Percentiles rank a stretch among this genome's conserved stretches.
phyloP scores from a whole-genome alignment of 345 rosid genomes.

The Corchorus capsularis region DNA sequence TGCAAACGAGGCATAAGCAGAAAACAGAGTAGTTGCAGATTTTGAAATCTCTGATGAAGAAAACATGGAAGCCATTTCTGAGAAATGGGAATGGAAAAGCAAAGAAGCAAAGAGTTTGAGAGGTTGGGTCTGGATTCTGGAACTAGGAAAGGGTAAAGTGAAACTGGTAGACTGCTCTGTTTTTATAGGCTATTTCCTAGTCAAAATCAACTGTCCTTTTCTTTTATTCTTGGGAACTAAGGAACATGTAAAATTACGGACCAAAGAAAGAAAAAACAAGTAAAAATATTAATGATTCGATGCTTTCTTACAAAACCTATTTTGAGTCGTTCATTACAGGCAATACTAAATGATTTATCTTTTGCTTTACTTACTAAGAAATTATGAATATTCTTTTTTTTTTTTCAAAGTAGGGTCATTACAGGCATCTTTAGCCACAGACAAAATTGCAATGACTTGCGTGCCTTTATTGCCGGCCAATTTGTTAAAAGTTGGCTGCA shows the following conservation, averaged over 20 bases:
- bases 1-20: constrained; percentile 61
- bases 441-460: background rate
- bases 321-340: no score
- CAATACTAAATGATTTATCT: no score
- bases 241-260: background rate
- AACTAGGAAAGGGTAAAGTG: background rate
- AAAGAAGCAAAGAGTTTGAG: background rate
- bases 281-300: no score
- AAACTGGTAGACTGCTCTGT: background rate
- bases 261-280: no score
- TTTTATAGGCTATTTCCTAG: background rate
- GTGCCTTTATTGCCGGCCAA: background rate
- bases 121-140: no score
- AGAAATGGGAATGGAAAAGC: background rate
- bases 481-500: background rate
- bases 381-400: background rate
- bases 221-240: background rate
- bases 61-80: constrained; percentile 11
- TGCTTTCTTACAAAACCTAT: no score
- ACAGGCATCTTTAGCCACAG: background rate
- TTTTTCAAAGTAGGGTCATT: background rate
- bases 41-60: constrained; percentile 7
- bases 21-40: constrained; percentile 1
- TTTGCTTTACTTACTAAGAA: background rate
- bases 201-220: background rate